A percentile compares a stretch with the other conserved stretches of the same genome.
These are phyloP conservation scores for Colletotrichum sp. DNA, from an alignment of 2,329 filamentous ascomycete genomes.

Conservation along the genomic window DNA sequence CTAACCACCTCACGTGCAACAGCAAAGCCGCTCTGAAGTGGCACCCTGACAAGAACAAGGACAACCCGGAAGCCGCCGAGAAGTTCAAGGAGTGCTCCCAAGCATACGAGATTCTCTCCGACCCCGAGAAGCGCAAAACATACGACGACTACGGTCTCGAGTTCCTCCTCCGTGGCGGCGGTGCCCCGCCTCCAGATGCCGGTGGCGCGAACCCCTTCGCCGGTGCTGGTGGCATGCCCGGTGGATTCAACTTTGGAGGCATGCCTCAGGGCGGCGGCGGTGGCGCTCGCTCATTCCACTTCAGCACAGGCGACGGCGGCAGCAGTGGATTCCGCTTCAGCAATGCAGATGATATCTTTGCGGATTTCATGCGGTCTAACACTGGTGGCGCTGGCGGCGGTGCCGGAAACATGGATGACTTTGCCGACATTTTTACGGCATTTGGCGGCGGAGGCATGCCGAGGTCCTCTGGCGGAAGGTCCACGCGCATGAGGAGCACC, in stretches of 20 bases:
- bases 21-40: conserved; percentile 89
- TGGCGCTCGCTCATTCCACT: conserved; percentile 65
- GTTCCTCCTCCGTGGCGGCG: conserved; percentile 83
- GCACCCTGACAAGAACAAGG: conserved; percentile 98
- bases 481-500: conserved; percentile 44
- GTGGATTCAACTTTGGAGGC: conserved; percentile 56
- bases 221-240: conserved; percentile 59
- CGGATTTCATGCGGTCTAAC: conserved; percentile 74
- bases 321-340: conserved; percentile 81
- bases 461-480: conserved; percentile 42
- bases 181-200: conserved; percentile 66
- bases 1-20: conserved; percentile 39
- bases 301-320: conserved; percentile 56
- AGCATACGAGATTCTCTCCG: conserved; percentile 96
- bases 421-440: conserved; percentile 60
- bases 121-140: conserved; percentile 93
- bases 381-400: conserved; percentile 39
- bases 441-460: conserved; percentile 45
- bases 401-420: conserved; percentile 47
- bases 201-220: conserved; percentile 65
- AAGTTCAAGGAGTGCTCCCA: conserved; percentile 99
- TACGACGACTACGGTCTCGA: conserved; percentile 97
- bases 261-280: conserved; percentile 44
- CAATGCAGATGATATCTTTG: conserved; percentile 83
- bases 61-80: conserved; percentile 82